phyloP scores from a whole-genome alignment of 345 rosid genomes.

The Bruguiera sexangula region DNA sequence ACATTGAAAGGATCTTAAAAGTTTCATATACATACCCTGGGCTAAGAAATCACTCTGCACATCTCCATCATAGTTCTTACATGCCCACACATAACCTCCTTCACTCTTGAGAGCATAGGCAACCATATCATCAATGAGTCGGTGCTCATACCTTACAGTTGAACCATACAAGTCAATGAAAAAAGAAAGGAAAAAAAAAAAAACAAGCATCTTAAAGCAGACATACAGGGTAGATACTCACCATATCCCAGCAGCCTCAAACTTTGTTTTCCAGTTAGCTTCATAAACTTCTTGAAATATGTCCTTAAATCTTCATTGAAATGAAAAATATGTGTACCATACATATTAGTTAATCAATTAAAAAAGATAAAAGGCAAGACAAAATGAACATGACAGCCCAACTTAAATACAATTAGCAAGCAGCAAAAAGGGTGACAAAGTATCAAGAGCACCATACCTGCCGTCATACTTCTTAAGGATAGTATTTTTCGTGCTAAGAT shows the following conservation, averaged over 20 bases:
- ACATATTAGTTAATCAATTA: neutral
- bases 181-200: neutral
- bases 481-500: slow-evolving; percentile 96
- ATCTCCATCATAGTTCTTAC: slow-evolving; percentile 41
- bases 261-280: slow-evolving; percentile 88
- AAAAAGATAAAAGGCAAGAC: neutral
- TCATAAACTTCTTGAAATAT: slow-evolving; percentile 97
- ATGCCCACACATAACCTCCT: slow-evolving; percentile 99
- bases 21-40: slow-evolving; percentile 51
- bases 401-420: neutral
- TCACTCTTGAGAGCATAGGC: slow-evolving; percentile 96
- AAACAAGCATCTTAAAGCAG: neutral
- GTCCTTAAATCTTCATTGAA: slow-evolving; percentile 69
- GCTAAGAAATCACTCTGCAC: slow-evolving; percentile 99
- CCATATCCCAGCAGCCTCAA: slow-evolving; percentile 79
- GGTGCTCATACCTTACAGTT: slow-evolving; percentile 85
- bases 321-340: too few relatives aligned
- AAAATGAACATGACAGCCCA: neutral
- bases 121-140: slow-evolving; percentile 99
- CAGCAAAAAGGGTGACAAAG: neutral
- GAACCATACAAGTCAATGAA: neutral
- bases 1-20: neutral
- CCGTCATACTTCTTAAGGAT: slow-evolving; percentile 99
- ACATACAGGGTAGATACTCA: neutral
- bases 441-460: slow-evolving; percentile 20